A percentile compares a stretch with the other conserved stretches of the same genome.
phyloP scores from a whole-genome alignment of 257 asterid genomes.

The Henckelia pumila region DNA sequence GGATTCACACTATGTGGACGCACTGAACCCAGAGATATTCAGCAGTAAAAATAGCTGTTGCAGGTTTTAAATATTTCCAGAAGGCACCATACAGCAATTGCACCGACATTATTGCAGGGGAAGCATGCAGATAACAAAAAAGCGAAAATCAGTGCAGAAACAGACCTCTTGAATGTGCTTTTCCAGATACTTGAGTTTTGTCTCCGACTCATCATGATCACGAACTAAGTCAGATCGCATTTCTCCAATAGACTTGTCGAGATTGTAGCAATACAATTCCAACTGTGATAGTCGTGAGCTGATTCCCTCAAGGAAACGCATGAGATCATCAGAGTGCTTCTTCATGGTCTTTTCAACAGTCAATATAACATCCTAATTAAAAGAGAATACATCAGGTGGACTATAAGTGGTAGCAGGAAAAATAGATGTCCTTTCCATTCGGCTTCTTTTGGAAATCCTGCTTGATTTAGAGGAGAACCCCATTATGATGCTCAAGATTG shows the following conservation, averaged over 20 bases:
- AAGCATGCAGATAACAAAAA: constrained; percentile 6
- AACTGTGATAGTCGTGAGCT: constrained; percentile 91
- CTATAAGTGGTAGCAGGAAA: constrained; percentile 56
- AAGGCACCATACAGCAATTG: neutral
- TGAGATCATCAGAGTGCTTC: constrained; percentile 77
- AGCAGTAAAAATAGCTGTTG: too few relatives aligned
- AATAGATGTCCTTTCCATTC: constrained; percentile 67
- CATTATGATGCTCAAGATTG: neutral
- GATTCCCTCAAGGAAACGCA: constrained; percentile 94
- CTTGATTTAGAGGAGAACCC: constrained; percentile 22
- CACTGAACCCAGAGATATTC: neutral
- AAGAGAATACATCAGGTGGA: constrained; percentile 78
- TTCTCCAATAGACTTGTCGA: constrained; percentile 88
- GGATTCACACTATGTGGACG: neutral
- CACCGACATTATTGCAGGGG: neutral
- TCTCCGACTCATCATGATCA: constrained; percentile 71
- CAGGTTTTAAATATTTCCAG: neutral
- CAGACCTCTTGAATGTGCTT: constrained; percentile 88
- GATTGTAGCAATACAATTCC: constrained; percentile 85
- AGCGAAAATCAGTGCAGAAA: neutral
- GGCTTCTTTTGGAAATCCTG: constrained; percentile 78
- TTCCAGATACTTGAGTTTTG: constrained; percentile 78
- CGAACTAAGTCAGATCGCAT: constrained; percentile 79
- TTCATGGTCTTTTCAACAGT: constrained; percentile 75
- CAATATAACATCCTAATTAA: constrained; percentile 59